These are phyloP conservation scores for Mortierella sp. DNA, from an alignment of 371 early-diverging fungal species.

Conservation along the genomic window DNA sequence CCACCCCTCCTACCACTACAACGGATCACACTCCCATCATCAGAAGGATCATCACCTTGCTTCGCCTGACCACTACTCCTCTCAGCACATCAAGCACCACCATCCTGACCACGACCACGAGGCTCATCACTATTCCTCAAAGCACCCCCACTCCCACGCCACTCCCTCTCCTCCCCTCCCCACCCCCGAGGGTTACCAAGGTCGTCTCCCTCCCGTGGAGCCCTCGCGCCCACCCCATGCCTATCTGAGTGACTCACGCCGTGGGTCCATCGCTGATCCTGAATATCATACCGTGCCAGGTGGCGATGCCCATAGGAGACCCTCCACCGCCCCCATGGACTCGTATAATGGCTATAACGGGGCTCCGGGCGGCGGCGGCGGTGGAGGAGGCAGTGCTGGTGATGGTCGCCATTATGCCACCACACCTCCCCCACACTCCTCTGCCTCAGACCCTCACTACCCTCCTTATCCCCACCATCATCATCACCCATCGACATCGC, in stretches of 20 bases:
- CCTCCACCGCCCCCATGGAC: constrained; percentile 9
- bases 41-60: constrained; percentile 11
- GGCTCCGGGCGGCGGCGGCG: background rate
- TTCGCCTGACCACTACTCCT: constrained; percentile 10
- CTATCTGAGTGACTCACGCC: constrained; percentile 48
- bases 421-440: constrained; percentile 8
- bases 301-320: constrained; percentile 16
- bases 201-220: constrained; percentile 48
- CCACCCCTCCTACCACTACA: background rate
- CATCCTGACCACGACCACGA: constrained; percentile 20
- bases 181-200: constrained; percentile 38
- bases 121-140: background rate
- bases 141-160: constrained; percentile 6
- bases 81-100: background rate
- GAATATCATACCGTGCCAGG: constrained; percentile 18
- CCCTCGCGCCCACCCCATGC: constrained; percentile 44
- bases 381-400: no score
- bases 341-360: constrained; percentile 8
- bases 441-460: constrained; percentile 12
- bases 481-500: constrained; percentile 15
- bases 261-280: constrained; percentile 36
- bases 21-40: background rate
- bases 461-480: constrained; percentile 10
- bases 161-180: constrained; percentile 41
- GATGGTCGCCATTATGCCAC: constrained; percentile 12